phyloP scores from a whole-genome alignment of 2,329 filamentous ascomycete species.

The Curvularia lunata region DNA sequence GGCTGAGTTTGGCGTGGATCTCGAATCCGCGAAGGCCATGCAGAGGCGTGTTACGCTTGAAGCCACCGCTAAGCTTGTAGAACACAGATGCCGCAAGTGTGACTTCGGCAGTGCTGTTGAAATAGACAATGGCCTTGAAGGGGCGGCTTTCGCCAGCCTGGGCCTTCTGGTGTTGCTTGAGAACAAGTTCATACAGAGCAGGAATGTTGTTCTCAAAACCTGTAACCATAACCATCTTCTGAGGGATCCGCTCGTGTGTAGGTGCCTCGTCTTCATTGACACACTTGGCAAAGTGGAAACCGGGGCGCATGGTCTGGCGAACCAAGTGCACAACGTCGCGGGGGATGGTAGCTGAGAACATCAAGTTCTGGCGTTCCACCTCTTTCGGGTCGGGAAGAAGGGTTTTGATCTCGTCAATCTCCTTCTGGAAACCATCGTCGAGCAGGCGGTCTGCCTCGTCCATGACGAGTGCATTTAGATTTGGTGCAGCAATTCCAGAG shows the following conservation, averaged over 20 bases:
- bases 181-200: constrained; percentile 75
- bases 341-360: constrained; percentile 95
- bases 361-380: constrained; percentile 82
- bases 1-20: constrained; percentile 81
- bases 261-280: constrained; percentile 80
- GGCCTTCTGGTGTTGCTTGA: constrained; percentile 62
- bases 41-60: constrained; percentile 38
- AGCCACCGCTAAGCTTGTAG: constrained; percentile 53
- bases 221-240: constrained; percentile 71
- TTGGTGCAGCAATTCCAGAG: constrained; percentile 68
- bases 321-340: constrained; percentile 81
- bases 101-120: constrained; percentile 78
- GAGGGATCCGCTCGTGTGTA: constrained; percentile 84
- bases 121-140: constrained; percentile 97
- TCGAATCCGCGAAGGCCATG: constrained; percentile 56
- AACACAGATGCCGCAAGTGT: constrained; percentile 68
- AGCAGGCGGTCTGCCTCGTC: constrained; percentile 73
- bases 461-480: constrained; percentile 65
- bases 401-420: constrained; percentile 56
- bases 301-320: constrained; percentile 74
- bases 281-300: constrained; percentile 92
- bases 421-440: constrained; percentile 61
- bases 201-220: constrained; percentile 80
- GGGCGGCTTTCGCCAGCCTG: constrained; percentile 58
- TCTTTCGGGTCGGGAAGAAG: constrained; percentile 66